A percentile compares a stretch with the other conserved stretches of the same genome.
These are phyloP conservation scores for Populus trichocarpa DNA, from an alignment of 441 rosid species.

Conservation along the genomic window DNA sequence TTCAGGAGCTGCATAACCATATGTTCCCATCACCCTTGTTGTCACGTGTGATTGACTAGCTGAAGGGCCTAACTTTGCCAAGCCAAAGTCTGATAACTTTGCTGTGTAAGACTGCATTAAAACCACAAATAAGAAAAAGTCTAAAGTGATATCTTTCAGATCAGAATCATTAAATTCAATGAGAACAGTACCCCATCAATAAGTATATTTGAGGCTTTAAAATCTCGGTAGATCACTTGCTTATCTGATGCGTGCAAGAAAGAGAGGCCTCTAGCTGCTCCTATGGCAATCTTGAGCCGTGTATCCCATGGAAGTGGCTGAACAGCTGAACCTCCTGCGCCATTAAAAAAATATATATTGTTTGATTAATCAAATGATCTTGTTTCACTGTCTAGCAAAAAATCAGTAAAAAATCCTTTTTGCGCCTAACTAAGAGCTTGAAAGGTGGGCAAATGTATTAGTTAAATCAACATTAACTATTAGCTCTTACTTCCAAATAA, in stretches of 20 bases:
- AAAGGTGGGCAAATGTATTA: too few relatives aligned
- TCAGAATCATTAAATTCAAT: not conserved
- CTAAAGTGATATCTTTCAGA: not conserved
- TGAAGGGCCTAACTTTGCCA: constrained; percentile 77
- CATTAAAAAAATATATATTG: constrained; percentile 6
- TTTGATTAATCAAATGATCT: too few relatives aligned
- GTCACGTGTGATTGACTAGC: constrained; percentile 72
- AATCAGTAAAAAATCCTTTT: too few relatives aligned
- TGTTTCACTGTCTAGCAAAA: too few relatives aligned
- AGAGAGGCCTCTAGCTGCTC: constrained; percentile 80
- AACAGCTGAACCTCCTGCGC: constrained; percentile 66
- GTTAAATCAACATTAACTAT: too few relatives aligned
- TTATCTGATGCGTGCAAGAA: constrained; percentile 75
- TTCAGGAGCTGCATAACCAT: constrained; percentile 90
- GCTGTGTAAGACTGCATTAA: constrained; percentile 65
- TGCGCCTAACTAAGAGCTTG: too few relatives aligned
- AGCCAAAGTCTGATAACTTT: constrained; percentile 83
- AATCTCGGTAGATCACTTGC: constrained; percentile 85
- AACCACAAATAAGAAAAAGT: constrained; percentile 2
- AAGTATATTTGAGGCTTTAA: constrained; percentile 84
- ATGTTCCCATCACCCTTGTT: constrained; percentile 81
- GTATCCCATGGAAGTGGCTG: constrained; percentile 79
- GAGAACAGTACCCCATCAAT: constrained; percentile 69
- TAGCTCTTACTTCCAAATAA: too few relatives aligned
- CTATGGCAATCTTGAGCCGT: constrained; percentile 72